A percentile compares a stretch with the other conserved stretches of the same genome.
phyloP scores from a whole-genome alignment of 495 filamentous ascomycete species.

The Bacidia gigantensis region DNA sequence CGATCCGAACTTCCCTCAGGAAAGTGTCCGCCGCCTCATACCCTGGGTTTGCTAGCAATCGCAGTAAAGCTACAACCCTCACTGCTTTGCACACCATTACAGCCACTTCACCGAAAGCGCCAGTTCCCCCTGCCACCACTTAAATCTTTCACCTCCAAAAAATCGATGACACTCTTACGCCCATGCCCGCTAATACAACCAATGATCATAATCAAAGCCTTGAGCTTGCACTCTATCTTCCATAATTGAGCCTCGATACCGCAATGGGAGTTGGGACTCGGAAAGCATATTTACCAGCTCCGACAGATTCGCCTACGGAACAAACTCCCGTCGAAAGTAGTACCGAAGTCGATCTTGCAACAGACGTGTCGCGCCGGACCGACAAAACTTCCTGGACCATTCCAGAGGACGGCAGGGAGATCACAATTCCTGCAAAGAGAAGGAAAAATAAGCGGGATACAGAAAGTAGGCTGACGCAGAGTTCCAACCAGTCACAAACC shows the following conservation, averaged over 20 bases:
- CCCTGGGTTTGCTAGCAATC: not conserved
- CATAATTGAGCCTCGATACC: conserved; percentile 12
- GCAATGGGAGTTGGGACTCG: conserved; percentile 62
- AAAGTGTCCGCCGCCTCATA: not conserved
- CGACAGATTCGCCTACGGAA: conserved; percentile 59
- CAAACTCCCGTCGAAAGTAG: conserved; percentile 41
- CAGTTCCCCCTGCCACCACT: too few species aligned
- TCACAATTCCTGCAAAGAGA: conserved; percentile 70
- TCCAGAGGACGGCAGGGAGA: conserved; percentile 86
- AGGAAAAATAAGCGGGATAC: conserved; percentile 32
- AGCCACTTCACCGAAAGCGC: too few species aligned
- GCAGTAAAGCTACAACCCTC: not conserved
- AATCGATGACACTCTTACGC: too few species aligned
- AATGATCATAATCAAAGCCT: not conserved
- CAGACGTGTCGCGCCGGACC: conserved; percentile 62
- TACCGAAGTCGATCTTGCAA: conserved; percentile 60
- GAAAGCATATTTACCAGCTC: conserved; percentile 59
- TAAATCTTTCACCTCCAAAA: too few species aligned
- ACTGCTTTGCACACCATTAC: not conserved
- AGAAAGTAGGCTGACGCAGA: conserved; percentile 35
- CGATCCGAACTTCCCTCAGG: not conserved
- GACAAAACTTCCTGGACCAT: conserved; percentile 78
- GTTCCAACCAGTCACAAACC: conserved; percentile 60
- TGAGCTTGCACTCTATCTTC: not conserved
- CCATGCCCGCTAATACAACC: not conserved